phyloP scores from a whole-genome alignment of 2,329 filamentous ascomycete species.

The Geosmithia morbida region DNA sequence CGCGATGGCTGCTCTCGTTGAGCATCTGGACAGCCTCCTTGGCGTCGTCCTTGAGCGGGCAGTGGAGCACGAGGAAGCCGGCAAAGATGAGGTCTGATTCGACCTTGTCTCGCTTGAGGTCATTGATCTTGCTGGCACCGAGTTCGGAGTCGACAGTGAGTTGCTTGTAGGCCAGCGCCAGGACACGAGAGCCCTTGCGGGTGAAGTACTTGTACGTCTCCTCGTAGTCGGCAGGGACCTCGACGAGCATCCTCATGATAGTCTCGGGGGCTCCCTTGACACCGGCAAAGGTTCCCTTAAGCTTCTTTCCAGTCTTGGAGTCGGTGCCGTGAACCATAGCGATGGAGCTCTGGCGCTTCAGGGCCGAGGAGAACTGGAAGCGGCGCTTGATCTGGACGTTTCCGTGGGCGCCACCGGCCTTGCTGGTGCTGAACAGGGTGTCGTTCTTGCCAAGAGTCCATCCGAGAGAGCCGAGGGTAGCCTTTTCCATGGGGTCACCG shows the following conservation, averaged over 20 bases:
- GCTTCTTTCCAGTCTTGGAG: constrained; percentile 56
- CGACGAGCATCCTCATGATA: constrained; percentile 81
- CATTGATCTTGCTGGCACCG: constrained; percentile 74
- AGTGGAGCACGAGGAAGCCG: constrained; percentile 90
- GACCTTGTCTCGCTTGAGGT: constrained; percentile 84
- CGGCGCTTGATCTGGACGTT: constrained; percentile 88
- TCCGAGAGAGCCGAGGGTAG: constrained; percentile 74
- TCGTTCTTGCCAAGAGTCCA: constrained; percentile 92
- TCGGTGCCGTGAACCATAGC: constrained; percentile 67
- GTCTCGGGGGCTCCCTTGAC: constrained; percentile 98
- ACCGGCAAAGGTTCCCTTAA: constrained; percentile 77
- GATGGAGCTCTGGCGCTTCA: constrained; percentile 92
- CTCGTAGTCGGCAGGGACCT: constrained; percentile 77
- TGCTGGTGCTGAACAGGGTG: constrained; percentile 49
- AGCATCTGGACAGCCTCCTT: constrained; percentile 91
- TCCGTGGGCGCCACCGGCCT: constrained; percentile 31
- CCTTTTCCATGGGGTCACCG: constrained; percentile 98
- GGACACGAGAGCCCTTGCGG: constrained; percentile 82
- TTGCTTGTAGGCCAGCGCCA: constrained; percentile 89
- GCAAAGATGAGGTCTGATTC: constrained; percentile 78
- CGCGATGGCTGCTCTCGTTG: constrained; percentile 95
- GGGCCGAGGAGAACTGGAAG: constrained; percentile 93
- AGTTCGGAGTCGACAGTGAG: constrained; percentile 71
- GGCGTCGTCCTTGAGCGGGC: constrained; percentile 90
- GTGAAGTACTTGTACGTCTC: constrained; percentile 99